Base-by-base conservation (phyloP, 371 early-diverging fungal genomes). In the Aphelidium insulamus region DNA sequence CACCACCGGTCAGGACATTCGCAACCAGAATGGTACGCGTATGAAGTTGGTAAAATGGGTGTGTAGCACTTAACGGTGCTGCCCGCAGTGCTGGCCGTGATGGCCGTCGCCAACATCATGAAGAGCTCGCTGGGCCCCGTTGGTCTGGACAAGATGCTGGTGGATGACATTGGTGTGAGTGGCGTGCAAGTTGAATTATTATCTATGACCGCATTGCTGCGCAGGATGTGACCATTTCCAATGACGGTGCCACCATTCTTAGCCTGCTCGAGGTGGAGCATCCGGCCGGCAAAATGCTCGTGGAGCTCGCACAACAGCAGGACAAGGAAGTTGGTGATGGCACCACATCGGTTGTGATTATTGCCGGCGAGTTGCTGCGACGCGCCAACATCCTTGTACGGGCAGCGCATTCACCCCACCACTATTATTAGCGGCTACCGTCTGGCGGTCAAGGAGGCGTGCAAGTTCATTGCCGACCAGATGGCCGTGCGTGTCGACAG, bases 301-400 rank as follows among this genome's bases (percentile, higher is more conserved):
- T 97, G 15, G 99, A 98, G 57, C 69, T 98, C 22, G 98, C 99
- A 32, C 85, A 87, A 38, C 87, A 94, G 46, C 99, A 99, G 65
- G 99, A 99, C 56, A 84, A 83, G 44, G 97, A 98, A 62, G 98
- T 98, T 5, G 99, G 99, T 14, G 99, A 99, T 51, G 99, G 99
- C 25, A 99, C 99, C 16, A 99, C 99, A 1, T 83, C 90, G 21
- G 99, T 99, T n/a, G 99, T 98, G 27, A 73, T 99, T 32, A 77
- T 99, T 41, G 99, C 99, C 10, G 85, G 94, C 29, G 91, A 90
- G 54, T 65, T 99, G 33, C 72, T 99, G 47, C 75, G 81, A 43
- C 70, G 91, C 39, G 99, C 98, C 44, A 84, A 87, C 46, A 87
- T 90, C 37, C 62, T 95, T 33, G 88, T 99, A n/a, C 29, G 84